phyloP scores from a whole-genome alignment of 2,329 filamentous ascomycete species.

The Talaromyces sp. region DNA sequence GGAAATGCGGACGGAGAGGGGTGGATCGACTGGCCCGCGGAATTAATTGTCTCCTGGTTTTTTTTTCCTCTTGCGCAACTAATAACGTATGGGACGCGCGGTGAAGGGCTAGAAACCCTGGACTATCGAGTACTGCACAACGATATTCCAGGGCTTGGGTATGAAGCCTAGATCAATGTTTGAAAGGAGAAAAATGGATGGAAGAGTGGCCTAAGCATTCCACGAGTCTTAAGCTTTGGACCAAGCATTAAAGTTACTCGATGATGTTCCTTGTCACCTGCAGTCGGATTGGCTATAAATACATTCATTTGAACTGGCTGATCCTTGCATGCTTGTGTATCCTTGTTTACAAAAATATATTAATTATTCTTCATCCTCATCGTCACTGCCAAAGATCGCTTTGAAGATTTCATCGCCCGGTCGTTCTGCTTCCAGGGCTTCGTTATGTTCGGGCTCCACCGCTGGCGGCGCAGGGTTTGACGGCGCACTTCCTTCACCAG shows the following conservation, averaged over 20 bases:
- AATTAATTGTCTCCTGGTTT: no score
- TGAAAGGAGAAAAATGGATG: not conserved
- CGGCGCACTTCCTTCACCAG: constrained; percentile 16
- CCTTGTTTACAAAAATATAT: not conserved
- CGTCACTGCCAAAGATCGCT: constrained; percentile 90
- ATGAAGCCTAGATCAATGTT: no score
- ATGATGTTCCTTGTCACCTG: not conserved
- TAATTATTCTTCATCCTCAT: constrained; percentile 61
- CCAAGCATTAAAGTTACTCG: constrained; percentile 6
- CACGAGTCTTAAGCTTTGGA: constrained; percentile 4
- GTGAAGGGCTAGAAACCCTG: no score
- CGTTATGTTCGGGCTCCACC: constrained; percentile 75
- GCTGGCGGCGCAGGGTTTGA: constrained; percentile 16
- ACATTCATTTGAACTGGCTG: not conserved
- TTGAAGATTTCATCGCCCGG: constrained; percentile 82
- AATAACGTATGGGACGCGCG: no score
- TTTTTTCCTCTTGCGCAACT: no score
- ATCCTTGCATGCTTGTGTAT: not conserved
- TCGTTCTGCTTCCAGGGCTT: constrained; percentile 72
- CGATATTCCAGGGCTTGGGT: no score
- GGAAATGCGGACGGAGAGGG: constrained; percentile 3
- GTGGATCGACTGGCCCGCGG: not conserved
- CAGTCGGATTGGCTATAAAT: constrained; percentile 3
- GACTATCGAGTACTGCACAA: no score
- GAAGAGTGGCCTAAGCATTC: not conserved